Evolutionary conservation across 768 basidiomycete genomes (phyloP).

Genomic region (Sutorius australiensis): DNA sequence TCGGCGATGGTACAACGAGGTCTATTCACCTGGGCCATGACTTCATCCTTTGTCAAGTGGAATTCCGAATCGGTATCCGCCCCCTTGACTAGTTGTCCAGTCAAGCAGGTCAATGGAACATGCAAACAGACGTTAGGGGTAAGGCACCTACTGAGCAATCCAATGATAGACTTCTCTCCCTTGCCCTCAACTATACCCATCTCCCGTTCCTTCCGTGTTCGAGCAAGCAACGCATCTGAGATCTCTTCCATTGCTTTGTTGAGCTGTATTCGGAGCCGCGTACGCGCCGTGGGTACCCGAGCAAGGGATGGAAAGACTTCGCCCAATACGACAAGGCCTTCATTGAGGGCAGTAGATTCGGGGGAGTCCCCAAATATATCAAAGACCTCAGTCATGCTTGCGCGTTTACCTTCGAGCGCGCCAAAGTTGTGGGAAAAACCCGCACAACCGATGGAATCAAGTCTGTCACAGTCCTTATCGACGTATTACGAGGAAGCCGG

Average conservation of each 20-base stretch:
- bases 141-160: slow-evolving; percentile 18
- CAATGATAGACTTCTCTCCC: slow-evolving; percentile 26
- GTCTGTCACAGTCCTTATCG: neutral
- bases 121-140: slow-evolving; percentile 14
- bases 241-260: slow-evolving; percentile 36
- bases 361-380: slow-evolving; percentile 31
- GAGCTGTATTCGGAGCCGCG: slow-evolving; percentile 30
- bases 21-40: slow-evolving; percentile 23
- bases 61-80: slow-evolving; percentile 24
- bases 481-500: no score
- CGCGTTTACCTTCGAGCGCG: slow-evolving; percentile 44
- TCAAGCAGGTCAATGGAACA: neutral
- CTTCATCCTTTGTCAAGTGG: slow-evolving; percentile 27
- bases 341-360: slow-evolving; percentile 21
- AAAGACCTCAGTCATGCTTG: slow-evolving; percentile 40
- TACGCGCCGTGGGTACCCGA: slow-evolving; percentile 35
- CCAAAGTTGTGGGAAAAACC: slow-evolving; percentile 44
- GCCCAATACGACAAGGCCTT: slow-evolving; percentile 34
- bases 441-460: neutral
- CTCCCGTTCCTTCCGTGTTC: slow-evolving; percentile 33
- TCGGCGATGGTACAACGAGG: neutral
- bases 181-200: slow-evolving; percentile 13
- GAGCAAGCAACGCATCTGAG: slow-evolving; percentile 36
- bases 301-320: slow-evolving; percentile 36
- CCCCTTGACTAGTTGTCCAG: slow-evolving; percentile 31